phyloP scores from a whole-genome alignment of 225 moss, liverwort and hornwort species.

The Antitrichia curtipendula region DNA sequence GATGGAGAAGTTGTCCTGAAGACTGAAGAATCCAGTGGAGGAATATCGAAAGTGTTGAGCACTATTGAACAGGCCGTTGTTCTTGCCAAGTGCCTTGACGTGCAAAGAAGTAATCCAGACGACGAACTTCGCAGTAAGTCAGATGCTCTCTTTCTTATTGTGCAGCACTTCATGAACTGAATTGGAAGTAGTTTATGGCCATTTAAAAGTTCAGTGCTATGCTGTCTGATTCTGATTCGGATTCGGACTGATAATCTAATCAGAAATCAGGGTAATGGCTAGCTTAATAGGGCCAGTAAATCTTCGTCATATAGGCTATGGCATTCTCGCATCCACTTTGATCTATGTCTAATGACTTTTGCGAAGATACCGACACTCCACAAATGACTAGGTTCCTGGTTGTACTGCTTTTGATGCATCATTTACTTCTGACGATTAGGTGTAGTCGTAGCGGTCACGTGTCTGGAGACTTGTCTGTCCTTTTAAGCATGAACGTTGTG shows the following conservation, averaged over 20 bases:
- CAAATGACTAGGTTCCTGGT: background rate
- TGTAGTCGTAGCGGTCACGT: background rate
- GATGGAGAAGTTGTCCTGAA: slow-evolving; percentile 4
- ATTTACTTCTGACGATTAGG: background rate
- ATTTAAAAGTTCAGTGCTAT: background rate
- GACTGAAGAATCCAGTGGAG: slow-evolving; percentile 7
- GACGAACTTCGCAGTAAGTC: slow-evolving; percentile 85
- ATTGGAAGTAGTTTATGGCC: background rate
- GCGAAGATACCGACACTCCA: background rate
- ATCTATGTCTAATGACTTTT: background rate
- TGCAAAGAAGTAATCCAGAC: slow-evolving; percentile 85
- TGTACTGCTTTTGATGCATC: background rate
- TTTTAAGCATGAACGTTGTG: background rate
- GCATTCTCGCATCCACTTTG: background rate
- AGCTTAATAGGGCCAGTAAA: background rate
- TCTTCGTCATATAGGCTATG: background rate
- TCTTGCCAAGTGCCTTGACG: slow-evolving; percentile 76
- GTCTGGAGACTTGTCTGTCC: background rate
- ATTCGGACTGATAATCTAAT: background rate
- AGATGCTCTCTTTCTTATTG: background rate
- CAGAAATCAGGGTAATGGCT: background rate
- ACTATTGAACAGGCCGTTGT: slow-evolving; percentile 83
- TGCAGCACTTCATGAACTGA: background rate
- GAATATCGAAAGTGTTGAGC: slow-evolving; percentile 32
- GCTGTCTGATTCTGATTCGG: background rate